Conservation (phyloP, 352 stramenopile genomes). For the Plasmopara viticola region DNA sequence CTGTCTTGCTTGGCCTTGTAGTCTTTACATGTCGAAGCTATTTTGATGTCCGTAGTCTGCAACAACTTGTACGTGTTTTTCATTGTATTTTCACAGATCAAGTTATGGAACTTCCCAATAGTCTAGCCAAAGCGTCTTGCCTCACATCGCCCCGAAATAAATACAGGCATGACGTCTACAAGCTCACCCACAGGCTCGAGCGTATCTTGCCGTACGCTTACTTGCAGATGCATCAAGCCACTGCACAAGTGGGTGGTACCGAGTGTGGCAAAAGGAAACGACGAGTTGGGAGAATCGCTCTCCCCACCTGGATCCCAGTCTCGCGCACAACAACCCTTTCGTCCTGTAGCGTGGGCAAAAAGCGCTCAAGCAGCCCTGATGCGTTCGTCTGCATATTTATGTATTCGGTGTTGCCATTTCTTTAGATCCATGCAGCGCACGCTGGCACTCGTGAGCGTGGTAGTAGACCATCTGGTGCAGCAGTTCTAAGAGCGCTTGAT, state of each 20-base stretch:
- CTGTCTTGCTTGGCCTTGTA: slow-evolving; percentile 25
- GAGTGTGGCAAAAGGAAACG: slow-evolving; percentile 61
- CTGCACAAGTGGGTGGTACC: slow-evolving; percentile 76
- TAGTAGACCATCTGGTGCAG: too few relatives aligned
- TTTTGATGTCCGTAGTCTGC: slow-evolving; percentile 14
- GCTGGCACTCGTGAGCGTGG: too few relatives aligned
- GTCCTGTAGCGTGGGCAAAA: slow-evolving; percentile 66
- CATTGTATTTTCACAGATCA: slow-evolving; percentile 66
- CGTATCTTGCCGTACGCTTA: slow-evolving; percentile 67
- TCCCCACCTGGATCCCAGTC: slow-evolving; percentile 59
- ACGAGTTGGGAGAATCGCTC: slow-evolving; percentile 50
- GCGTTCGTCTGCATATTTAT: too few relatives aligned
- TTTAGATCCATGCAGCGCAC: too few relatives aligned
- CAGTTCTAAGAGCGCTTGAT: too few relatives aligned
- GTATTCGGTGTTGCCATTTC: too few relatives aligned
- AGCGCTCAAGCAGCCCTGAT: slow-evolving; percentile 67
- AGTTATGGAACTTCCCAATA: slow-evolving; percentile 78
- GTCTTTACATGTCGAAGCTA: slow-evolving; percentile 1
- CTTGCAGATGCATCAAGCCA: slow-evolving; percentile 70
- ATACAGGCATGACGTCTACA: slow-evolving; percentile 48
- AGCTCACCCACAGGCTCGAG: slow-evolving; percentile 59
- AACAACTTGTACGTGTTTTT: slow-evolving; percentile 76
- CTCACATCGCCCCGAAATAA: slow-evolving; percentile 50
- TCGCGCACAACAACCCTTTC: slow-evolving; percentile 76
- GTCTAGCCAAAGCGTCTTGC: slow-evolving; percentile 43